Evolutionary conservation across 495 filamentous ascomycete species (phyloP).

Genomic region (Mycothermus thermophilus): DNA sequence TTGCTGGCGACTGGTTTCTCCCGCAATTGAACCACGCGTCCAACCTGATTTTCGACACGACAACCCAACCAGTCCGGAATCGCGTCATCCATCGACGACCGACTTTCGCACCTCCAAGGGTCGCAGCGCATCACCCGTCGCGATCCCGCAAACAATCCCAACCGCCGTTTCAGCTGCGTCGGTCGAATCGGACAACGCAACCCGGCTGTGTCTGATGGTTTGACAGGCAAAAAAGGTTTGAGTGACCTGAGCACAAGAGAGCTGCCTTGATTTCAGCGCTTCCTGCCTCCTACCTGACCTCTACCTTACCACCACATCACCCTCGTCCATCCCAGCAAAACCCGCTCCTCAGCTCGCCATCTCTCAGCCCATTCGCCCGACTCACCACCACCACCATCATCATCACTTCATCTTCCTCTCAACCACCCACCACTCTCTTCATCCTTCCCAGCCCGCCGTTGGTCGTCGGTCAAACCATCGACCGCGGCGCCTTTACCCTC

Average conservation of each 20-base stretch:
- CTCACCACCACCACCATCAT: slow-evolving; percentile 5
- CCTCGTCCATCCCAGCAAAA: too few species aligned
- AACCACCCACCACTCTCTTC: background rate
- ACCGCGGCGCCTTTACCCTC: slow-evolving; percentile 5
- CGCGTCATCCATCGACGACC: background rate
- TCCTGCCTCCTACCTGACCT: slow-evolving; percentile 3
- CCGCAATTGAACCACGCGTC: background rate
- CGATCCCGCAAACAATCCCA: too few species aligned
- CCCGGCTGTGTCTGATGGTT: slow-evolving; percentile 14
- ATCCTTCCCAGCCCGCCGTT: background rate
- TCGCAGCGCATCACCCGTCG: background rate
- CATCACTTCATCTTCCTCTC: slow-evolving; percentile 1
- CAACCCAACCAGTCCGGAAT: background rate
- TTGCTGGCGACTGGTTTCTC: background rate
- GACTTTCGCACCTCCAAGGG: background rate
- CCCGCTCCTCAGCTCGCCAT: too few species aligned
- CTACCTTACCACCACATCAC: slow-evolving; percentile 4
- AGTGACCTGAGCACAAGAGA: slow-evolving; percentile 18
- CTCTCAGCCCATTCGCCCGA: slow-evolving; percentile 2
- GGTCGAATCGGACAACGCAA: too few species aligned
- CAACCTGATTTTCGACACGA: background rate
- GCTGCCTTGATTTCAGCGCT: slow-evolving; percentile 13
- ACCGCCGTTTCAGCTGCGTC: too few species aligned
- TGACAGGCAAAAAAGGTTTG: slow-evolving; percentile 27
- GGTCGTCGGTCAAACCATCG: background rate